These are phyloP conservation scores for Massariosphaeria phaeospora DNA, from an alignment of 495 filamentous ascomycete species.

Conservation along the genomic window DNA sequence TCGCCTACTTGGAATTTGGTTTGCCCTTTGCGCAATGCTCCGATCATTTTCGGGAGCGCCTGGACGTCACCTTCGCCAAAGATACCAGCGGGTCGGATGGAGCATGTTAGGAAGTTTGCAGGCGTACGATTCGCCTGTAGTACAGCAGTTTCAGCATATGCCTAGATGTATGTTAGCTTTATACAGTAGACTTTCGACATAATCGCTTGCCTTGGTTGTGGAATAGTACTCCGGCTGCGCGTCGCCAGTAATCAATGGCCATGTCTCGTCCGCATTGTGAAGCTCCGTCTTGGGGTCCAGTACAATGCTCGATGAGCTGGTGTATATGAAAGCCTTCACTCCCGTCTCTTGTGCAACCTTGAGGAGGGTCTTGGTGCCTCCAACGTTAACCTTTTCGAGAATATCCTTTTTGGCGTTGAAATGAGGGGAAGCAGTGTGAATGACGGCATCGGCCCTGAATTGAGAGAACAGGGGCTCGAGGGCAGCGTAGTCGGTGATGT, in stretches of 20 bases:
- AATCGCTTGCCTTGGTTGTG: slow-evolving; percentile 37
- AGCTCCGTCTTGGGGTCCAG: slow-evolving; percentile 73
- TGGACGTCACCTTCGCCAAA: slow-evolving; percentile 71
- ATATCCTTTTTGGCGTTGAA: slow-evolving; percentile 45
- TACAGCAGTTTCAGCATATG: slow-evolving; percentile 78
- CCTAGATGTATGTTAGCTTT: slow-evolving; percentile 47
- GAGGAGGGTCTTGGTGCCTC: slow-evolving; percentile 75
- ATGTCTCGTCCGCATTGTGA: slow-evolving; percentile 84
- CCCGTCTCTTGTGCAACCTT: slow-evolving; percentile 66
- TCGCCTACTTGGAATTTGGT: slow-evolving; percentile 78
- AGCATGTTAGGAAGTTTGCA: slow-evolving; percentile 60
- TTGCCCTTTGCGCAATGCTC: slow-evolving; percentile 58
- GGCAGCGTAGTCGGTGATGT: slow-evolving; percentile 70
- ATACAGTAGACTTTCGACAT: not conserved
- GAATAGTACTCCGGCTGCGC: slow-evolving; percentile 85
- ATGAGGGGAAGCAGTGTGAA: slow-evolving; percentile 70
- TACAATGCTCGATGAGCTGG: slow-evolving; percentile 81
- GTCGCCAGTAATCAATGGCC: slow-evolving; percentile 67
- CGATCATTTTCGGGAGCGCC: slow-evolving; percentile 48
- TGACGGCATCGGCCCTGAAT: slow-evolving; percentile 78
- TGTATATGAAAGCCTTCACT: slow-evolving; percentile 93
- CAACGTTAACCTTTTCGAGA: slow-evolving; percentile 85
- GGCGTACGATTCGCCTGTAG: slow-evolving; percentile 74
- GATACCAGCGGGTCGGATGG: slow-evolving; percentile 84
- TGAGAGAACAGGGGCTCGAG: slow-evolving; percentile 62